These are phyloP conservation scores for Colletotrichum sp. DNA, from an alignment of 2,329 filamentous ascomycete species.

Conservation along the genomic window DNA sequence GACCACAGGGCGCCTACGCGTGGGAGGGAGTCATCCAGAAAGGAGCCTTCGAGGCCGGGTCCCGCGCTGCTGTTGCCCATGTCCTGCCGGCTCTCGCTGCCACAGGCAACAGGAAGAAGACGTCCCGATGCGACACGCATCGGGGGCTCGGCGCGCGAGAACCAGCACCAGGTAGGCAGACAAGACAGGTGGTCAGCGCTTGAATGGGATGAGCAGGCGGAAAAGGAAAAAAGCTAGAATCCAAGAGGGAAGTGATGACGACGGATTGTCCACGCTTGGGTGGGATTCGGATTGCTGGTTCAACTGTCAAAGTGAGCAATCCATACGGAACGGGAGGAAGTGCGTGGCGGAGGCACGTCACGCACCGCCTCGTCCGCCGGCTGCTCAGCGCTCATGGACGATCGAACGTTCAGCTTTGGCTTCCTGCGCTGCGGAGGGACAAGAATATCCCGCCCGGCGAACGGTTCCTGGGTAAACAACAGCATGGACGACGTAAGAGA, in stretches of 20 bases:
- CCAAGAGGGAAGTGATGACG: conserved; percentile 2
- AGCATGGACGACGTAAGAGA: background rate
- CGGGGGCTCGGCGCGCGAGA: background rate
- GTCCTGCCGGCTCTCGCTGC: background rate
- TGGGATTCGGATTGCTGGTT: background rate
- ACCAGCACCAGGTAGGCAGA: background rate
- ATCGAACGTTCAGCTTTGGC: background rate
- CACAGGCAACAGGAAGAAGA: background rate
- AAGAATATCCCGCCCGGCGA: background rate
- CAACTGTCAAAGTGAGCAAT: background rate
- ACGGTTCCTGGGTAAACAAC: background rate
- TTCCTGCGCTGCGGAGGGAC: background rate
- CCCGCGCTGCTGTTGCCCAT: background rate
- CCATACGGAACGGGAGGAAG: background rate
- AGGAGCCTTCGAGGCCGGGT: background rate
- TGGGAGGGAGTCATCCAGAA: background rate
- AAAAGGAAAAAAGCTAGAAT: background rate
- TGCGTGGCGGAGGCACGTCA: background rate
- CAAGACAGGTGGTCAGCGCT: background rate
- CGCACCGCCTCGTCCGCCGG: background rate
- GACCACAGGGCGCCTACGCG: background rate
- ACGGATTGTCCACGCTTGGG: background rate
- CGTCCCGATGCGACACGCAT: background rate
- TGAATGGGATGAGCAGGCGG: background rate
- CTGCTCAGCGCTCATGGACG: background rate